These are phyloP conservation scores for Colletotrichum eremochloae DNA, from an alignment of 2,329 filamentous ascomycete genomes.

Conservation along the genomic window DNA sequence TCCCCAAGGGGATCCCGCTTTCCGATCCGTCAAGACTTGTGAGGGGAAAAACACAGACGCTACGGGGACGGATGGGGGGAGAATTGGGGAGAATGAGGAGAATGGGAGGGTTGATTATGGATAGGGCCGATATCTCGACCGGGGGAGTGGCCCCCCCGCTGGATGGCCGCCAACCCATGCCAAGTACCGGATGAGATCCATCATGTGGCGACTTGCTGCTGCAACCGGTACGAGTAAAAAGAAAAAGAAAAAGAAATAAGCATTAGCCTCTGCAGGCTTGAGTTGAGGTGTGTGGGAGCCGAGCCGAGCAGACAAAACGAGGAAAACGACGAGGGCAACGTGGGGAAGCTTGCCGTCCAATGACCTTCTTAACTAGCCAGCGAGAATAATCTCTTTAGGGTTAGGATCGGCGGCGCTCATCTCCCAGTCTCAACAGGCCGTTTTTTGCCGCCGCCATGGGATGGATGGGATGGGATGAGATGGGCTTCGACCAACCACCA, in stretches of 20 bases:
- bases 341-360: constrained; percentile 27
- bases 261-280: constrained; percentile 17
- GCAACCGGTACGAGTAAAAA: not conserved
- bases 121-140: constrained; percentile 27
- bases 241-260: not conserved
- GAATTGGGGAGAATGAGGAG: not conserved
- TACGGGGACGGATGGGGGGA: constrained; percentile 30
- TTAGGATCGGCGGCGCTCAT: constrained; percentile 10
- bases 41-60: not conserved
- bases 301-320: not conserved
- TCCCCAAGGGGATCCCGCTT: constrained; percentile 38
- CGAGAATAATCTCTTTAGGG: constrained; percentile 9
- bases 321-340: not conserved
- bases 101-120: not conserved
- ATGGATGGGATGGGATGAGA: too few species aligned
- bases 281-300: constrained; percentile 4
- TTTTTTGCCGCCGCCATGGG: constrained; percentile 24
- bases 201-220: not conserved
- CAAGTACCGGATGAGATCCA: constrained; percentile 31
- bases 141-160: constrained; percentile 10
- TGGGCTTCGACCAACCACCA: not conserved
- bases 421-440: not conserved
- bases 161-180: constrained; percentile 12
- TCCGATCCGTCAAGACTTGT: not conserved
- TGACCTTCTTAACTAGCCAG: constrained; percentile 16